phyloP scores from a whole-genome alignment of 2,329 filamentous ascomycete genomes.

The Leptodontidium sp. region DNA sequence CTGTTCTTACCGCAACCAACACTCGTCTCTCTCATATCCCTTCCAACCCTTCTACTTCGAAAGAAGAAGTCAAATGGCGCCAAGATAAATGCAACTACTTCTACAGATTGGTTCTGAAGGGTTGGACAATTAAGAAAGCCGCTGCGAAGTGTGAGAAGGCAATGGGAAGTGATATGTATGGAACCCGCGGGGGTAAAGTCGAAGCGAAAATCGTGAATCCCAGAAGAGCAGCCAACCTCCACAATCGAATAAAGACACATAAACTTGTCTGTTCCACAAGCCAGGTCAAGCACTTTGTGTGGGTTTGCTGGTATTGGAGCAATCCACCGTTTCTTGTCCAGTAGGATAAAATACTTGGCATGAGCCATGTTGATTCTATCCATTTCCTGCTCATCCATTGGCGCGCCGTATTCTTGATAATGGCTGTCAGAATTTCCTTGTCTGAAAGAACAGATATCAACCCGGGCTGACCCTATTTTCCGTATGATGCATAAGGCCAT shows the following conservation, averaged over 20 bases:
- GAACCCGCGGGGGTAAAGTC: no score
- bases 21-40: neutral
- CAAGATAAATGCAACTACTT: neutral
- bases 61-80: neutral
- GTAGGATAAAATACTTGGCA: slow-evolving; percentile 33
- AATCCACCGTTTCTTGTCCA: slow-evolving; percentile 32
- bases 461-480: slow-evolving; percentile 4
- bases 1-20: neutral
- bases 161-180: neutral
- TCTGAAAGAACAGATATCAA: neutral
- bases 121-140: neutral
- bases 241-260: neutral
- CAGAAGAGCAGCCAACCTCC: neutral
- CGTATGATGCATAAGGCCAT: slow-evolving; percentile 17
- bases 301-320: slow-evolving; percentile 21
- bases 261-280: slow-evolving; percentile 48
- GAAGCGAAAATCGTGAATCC: no score
- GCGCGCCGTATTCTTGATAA: slow-evolving; percentile 31
- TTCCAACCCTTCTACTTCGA: neutral
- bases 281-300: slow-evolving; percentile 50
- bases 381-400: slow-evolving; percentile 36
- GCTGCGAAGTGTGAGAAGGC: neutral
- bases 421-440: neutral
- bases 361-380: slow-evolving; percentile 36
- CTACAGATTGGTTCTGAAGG: neutral